These are phyloP conservation scores for Musa schizocarpa DNA, from an alignment of 176 grass and related monocot genomes.

Conservation along the genomic window DNA sequence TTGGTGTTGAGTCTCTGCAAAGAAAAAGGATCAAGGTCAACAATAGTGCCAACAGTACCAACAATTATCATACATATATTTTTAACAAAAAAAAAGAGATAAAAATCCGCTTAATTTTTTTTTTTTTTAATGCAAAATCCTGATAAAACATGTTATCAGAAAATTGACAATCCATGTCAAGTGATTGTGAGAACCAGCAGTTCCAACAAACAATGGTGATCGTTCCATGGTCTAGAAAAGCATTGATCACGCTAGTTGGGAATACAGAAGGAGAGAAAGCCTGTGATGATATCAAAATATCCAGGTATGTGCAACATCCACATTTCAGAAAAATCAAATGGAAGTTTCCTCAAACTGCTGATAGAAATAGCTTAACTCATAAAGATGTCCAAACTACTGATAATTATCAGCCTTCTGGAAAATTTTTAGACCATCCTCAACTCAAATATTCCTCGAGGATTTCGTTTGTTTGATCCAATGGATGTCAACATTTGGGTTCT, in stretches of 20 bases:
- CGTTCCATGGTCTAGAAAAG: background rate
- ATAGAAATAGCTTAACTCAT: background rate
- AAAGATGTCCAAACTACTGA: no score
- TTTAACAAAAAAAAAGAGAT: no score
- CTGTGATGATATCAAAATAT: background rate
- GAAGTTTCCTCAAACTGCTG: background rate
- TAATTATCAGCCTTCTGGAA: no score
- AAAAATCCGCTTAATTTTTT: no score
- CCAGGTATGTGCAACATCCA: background rate
- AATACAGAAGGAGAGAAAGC: background rate
- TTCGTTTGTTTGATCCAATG: background rate
- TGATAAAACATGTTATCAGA: background rate
- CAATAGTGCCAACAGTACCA: background rate
- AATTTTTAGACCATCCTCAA: no score
- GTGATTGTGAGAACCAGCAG: background rate
- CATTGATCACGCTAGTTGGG: no score
- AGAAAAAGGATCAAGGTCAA: constrained; percentile 3
- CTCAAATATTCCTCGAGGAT: no score
- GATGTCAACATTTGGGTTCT: background rate
- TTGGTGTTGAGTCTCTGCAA: constrained; percentile 92
- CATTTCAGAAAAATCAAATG: background rate
- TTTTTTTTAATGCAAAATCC: background rate
- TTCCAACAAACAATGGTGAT: background rate
- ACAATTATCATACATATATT: background rate
- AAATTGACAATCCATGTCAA: background rate